Base-by-base conservation (phyloP, 495 filamentous ascomycete species). In the Penicillium bialowiezense region DNA sequence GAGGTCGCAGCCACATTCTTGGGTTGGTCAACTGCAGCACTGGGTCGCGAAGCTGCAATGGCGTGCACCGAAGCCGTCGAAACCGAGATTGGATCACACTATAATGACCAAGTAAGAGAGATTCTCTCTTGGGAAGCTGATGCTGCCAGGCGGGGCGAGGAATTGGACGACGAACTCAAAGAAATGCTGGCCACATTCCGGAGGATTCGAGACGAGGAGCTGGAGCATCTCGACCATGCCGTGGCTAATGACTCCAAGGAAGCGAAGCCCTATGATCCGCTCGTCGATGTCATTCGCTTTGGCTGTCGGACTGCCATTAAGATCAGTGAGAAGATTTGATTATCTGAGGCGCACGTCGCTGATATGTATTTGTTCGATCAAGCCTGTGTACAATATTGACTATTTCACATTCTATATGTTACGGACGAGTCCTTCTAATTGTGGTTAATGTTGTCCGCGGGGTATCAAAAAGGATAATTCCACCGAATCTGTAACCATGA, bases 41-140 rank as follows among this genome's bases (percentile, higher is more conserved):
- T 97, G 77, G 91, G 95, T 0, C 81, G 88, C 32, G 92, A 97
- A 71, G 92, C 93, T 0, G 91, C 93, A 3, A 98, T 98, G 93
- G 93, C 95, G 18, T 98, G 93, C 63, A 98, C 93, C 9, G 93
- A 98, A 70, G 93, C 93, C 5, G 91, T 98, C 23, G 93, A 98
- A 73, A 98, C 95, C 23, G 93, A 97, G 74, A 98, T 98, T 54
- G 93, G 95, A 1, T 81, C 80, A 13, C 93, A 98, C 67, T 98
- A 98, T 64, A 98, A 98, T 65, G 85, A 83, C 33, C 93, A 98
- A 71, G 87, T 98, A 26, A 69, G 88, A 40, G 75, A 78, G 32
- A 72, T 98, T 59, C 60, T 97, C 23, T 80, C 82, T 48, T 97
- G 95, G 89, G 76, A 89, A 52, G 75, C 79, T 24, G 78, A 84